Base-by-base conservation (phyloP, 106 monocot species). In the Dioscorea alata region DNA sequence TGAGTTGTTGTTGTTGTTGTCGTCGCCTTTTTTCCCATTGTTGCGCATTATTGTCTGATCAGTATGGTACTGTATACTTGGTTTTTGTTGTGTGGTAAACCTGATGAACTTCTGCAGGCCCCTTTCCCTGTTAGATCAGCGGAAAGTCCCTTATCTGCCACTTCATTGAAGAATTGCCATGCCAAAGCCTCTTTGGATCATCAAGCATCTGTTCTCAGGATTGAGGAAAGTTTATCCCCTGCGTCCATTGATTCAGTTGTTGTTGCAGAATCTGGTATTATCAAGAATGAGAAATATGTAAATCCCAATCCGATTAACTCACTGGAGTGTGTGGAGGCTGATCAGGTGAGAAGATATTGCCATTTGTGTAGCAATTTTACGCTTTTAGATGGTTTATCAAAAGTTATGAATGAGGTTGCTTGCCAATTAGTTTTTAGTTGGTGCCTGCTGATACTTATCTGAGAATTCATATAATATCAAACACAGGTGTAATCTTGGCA, bases 221-320 rank as follows among this genome's bases (percentile, higher is more conserved):
- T 91, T 32, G 97, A 97, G 20, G 86, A 89, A 23, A 81, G 82
- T 66, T 71, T 92, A 23, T 97, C 97, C 12, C 89, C 97, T 15
- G 72, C 86, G 50, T 97, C 89, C 0, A 78, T 97, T 63, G 96
- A 89, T 66, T 97, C 96, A 6, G 79, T 86, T 67, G 86, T 84
- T 4, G 86, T 76, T 65, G 82, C 78, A 28, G 86, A 89, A 57
- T 75, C 78, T 66, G 86, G 84, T 76, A 53, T 28, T 28, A 28
- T 63, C 53, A 96, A 87, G 59, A 75, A 63, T 64, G 81, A 80
- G 49, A 92, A 82, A 59, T 87, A 72, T 73, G 69, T 67, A 16
- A 88, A 68, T 74, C 61, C 74, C 18, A 75, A 69, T 59, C 78
- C 84, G 13, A 73, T 87, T 33, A 76, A 81, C 57, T 87, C 87